A percentile compares a stretch with the other conserved stretches of the same genome.
Evolutionary conservation across 2,329 filamentous ascomycete genomes (phyloP).

Genomic region (Didymella sp.): DNA sequence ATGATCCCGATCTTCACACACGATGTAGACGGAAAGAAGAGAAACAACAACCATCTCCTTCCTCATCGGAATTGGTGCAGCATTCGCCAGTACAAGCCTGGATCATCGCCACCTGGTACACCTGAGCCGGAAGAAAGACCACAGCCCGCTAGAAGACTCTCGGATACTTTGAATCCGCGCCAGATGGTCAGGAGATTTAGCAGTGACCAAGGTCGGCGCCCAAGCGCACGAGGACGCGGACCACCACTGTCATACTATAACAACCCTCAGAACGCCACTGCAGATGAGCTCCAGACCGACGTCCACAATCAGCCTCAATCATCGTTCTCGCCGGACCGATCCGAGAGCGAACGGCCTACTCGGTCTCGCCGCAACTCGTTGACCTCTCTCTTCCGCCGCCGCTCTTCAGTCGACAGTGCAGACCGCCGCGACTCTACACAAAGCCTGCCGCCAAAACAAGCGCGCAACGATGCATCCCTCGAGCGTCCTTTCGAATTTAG

Average conservation of each 20-base stretch:
- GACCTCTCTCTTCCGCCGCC: slow-evolving; percentile 44
- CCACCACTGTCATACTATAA: slow-evolving; percentile 51
- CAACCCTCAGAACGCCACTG: slow-evolving; percentile 44
- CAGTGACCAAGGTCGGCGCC: slow-evolving; percentile 34
- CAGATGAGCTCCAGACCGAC: slow-evolving; percentile 39
- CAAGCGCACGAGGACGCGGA: slow-evolving; percentile 35
- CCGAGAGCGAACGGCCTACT: slow-evolving; percentile 33
- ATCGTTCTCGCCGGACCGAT: slow-evolving; percentile 47
- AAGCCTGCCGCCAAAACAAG: slow-evolving; percentile 27
- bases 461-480: slow-evolving; percentile 22
- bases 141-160: slow-evolving; percentile 38
- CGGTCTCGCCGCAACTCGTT: slow-evolving; percentile 46
- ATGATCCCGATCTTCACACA: slow-evolving; percentile 94
- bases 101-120: slow-evolving; percentile 69
- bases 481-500: slow-evolving; percentile 52
- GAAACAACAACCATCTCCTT: slow-evolving; percentile 89
- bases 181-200: slow-evolving; percentile 54
- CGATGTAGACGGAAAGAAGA: slow-evolving; percentile 85
- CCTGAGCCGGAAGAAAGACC: slow-evolving; percentile 46
- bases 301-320: slow-evolving; percentile 38
- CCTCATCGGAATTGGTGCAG: slow-evolving; percentile 96
- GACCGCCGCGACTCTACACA: slow-evolving; percentile 36
- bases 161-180: slow-evolving; percentile 48
- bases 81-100: slow-evolving; percentile 83
- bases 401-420: slow-evolving; percentile 40